A percentile compares a stretch with the other conserved stretches of the same genome.
These are phyloP conservation scores for Closterium sp. DNA, from an alignment of 139 green algal genomes.

Conservation along the genomic window DNA sequence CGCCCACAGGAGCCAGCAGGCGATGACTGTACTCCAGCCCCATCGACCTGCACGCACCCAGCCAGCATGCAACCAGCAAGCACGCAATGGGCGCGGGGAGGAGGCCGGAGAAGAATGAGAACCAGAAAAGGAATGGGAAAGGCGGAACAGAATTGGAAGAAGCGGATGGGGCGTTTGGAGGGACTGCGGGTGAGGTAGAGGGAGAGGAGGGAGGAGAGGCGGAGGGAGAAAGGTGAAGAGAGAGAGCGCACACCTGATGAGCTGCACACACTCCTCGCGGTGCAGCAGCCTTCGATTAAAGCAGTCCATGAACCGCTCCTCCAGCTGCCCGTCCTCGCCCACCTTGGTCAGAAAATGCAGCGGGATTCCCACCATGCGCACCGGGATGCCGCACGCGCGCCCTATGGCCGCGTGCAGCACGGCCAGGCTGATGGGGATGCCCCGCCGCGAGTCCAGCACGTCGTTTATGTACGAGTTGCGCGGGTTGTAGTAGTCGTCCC, in stretches of 20 bases:
- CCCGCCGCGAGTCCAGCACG: constrained; percentile 54
- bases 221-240: background rate
- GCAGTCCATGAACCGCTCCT: constrained; percentile 64
- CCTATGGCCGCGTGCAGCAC: constrained; percentile 64
- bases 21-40: constrained; percentile 5
- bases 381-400: constrained; percentile 51
- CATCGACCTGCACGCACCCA: constrained; percentile 5
- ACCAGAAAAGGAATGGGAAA: background rate
- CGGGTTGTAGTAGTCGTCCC: constrained; percentile 33
- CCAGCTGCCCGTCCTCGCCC: background rate
- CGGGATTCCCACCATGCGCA: constrained; percentile 58
- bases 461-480: constrained; percentile 39
- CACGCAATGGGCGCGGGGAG: background rate
- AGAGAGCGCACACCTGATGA: constrained; percentile 30
- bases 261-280: constrained; percentile 9
- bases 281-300: constrained; percentile 60
- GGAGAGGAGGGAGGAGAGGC: background rate
- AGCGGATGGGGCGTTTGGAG: background rate
- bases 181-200: background rate
- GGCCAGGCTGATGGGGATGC: constrained; percentile 69
- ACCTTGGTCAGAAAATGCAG: constrained; percentile 60
- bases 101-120: background rate
- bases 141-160: background rate
- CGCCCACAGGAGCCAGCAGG: background rate
- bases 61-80: too few species aligned